Conservation (phyloP, 164 flowering plant genomes). For the Magnolia changhungtana region DNA sequence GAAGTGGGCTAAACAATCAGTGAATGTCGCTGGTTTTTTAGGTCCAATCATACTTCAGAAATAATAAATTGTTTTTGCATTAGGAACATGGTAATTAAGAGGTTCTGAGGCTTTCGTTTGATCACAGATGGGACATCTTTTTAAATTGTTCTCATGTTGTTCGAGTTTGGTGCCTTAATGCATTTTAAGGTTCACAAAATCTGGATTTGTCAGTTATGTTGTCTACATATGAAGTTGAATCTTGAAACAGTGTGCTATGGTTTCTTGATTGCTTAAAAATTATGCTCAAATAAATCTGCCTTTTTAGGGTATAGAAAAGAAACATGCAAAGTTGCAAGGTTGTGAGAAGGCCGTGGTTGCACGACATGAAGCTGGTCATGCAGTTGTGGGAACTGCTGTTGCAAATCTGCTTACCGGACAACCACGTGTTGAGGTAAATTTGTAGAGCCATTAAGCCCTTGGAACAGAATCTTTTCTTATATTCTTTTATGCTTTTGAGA, state of each 20-base stretch:
- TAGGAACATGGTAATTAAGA: background rate
- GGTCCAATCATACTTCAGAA: background rate
- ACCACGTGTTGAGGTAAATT: constrained; percentile 87
- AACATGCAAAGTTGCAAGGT: constrained; percentile 79
- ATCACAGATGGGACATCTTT: background rate
- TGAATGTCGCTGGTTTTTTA: background rate
- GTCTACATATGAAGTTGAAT: background rate
- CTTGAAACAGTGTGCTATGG: background rate
- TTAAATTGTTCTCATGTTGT: background rate
- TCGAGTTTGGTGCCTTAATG: background rate
- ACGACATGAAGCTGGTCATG: constrained; percentile 99
- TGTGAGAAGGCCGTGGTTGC: constrained; percentile 97
- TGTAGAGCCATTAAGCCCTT: background rate
- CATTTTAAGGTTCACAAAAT: background rate
- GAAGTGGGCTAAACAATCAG: background rate
- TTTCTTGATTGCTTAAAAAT: constrained; percentile 1
- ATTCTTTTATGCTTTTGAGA: background rate
- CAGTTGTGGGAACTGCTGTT: constrained; percentile 96
- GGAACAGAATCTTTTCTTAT: background rate
- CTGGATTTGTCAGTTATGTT: background rate
- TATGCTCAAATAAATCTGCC: constrained; percentile 4
- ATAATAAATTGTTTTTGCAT: background rate
- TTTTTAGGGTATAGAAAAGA: constrained; percentile 90
- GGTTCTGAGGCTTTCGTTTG: background rate
- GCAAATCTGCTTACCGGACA: constrained; percentile 90